Percentiles rank a stretch among this genome's conserved stretches.
Conservation (phyloP, 345 rosid species). For the Rhodamnia argentea region DNA sequence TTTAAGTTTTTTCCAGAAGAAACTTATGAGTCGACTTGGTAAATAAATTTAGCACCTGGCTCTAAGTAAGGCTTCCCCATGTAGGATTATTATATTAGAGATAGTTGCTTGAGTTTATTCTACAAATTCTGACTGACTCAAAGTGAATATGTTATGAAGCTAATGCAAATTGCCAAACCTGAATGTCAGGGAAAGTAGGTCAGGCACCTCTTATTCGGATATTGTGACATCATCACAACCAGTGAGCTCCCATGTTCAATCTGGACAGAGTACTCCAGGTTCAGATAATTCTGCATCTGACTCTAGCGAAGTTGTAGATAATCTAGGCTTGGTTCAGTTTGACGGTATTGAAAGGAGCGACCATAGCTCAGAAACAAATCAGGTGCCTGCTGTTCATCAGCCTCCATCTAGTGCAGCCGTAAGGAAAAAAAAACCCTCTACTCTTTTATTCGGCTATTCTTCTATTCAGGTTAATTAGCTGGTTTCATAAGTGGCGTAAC, state of each 20-base stretch:
- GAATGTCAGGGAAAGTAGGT: constrained; percentile 8
- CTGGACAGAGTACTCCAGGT: neutral
- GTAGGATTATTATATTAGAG: neutral
- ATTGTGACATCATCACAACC: neutral
- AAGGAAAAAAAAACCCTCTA: neutral
- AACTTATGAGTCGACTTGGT: neutral
- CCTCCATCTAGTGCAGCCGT: neutral
- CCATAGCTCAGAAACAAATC: neutral
- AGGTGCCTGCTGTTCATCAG: neutral
- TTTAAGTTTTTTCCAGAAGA: neutral
- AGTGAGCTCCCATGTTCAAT: neutral
- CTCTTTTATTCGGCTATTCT: neutral
- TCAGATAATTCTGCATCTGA: constrained; percentile 1
- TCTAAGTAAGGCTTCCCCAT: neutral
- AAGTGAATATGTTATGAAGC: neutral
- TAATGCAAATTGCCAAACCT: neutral
- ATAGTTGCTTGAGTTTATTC: neutral
- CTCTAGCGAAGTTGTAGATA: constrained; percentile 4
- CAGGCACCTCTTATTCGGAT: neutral
- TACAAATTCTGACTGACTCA: neutral
- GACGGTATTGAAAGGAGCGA: neutral
- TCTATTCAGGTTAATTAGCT: neutral
- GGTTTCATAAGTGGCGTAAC: neutral
- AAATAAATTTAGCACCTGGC: neutral
- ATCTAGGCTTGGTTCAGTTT: neutral